phyloP scores from a whole-genome alignment of 1,284 basidiomycete genomes.

The Meripilus lineatus region DNA sequence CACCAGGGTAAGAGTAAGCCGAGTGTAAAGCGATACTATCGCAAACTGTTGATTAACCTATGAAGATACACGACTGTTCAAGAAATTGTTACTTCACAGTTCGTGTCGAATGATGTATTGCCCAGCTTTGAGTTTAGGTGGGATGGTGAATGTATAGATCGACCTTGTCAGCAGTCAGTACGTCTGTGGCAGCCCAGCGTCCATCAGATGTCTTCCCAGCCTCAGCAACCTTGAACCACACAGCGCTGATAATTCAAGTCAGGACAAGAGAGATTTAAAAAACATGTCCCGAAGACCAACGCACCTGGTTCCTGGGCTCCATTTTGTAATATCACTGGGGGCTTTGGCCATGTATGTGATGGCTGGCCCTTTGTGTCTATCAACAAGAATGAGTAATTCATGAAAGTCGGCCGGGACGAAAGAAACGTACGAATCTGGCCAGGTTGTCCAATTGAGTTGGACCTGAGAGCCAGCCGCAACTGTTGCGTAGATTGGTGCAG shows the following conservation, averaged over 20 bases:
- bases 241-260: conserved; percentile 24
- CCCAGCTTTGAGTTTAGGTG: conserved; percentile 36
- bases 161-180: conserved; percentile 34
- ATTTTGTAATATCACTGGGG: conserved; percentile 40
- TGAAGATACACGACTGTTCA: neutral
- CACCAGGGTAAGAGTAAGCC: conserved; percentile 24
- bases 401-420: neutral
- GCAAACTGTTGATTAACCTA: neutral
- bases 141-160: conserved; percentile 43
- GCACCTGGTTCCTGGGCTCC: conserved; percentile 34
- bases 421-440: conserved; percentile 40
- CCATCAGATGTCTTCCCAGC: conserved; percentile 39
- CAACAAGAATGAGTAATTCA: neutral
- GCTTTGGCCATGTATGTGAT: conserved; percentile 46
- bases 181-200: conserved; percentile 39
- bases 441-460: conserved; percentile 44
- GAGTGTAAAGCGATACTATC: conserved; percentile 35
- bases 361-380: conserved; percentile 31
- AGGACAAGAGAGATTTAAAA: too few relatives aligned
- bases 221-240: conserved; percentile 47
- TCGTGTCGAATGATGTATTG: conserved; percentile 49
- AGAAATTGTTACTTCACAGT: conserved; percentile 27
- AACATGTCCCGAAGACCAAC: conserved; percentile 24
- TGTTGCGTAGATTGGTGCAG: conserved; percentile 39
- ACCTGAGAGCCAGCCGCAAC: conserved; percentile 40